phyloP scores from a whole-genome alignment of 1,139 yeast genomes.

The Saccharomyces hybrid region DNA sequence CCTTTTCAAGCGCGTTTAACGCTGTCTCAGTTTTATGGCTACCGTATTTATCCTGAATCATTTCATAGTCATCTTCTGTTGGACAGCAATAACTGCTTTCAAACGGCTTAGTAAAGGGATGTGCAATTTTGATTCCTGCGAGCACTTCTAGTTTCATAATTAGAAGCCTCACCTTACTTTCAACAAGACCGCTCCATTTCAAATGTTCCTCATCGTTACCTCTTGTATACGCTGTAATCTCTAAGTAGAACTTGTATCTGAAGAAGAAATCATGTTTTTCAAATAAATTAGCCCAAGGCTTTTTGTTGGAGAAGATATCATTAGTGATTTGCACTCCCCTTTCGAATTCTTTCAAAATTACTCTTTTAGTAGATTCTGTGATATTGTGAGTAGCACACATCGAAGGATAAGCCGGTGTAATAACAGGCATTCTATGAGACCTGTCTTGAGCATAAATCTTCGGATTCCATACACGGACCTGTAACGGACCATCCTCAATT shows the following conservation, averaged over 20 bases:
- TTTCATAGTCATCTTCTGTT: constrained; percentile 47
- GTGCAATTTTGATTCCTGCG: constrained; percentile 73
- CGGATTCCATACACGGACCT: constrained; percentile 96
- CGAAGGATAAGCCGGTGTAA: constrained; percentile 97
- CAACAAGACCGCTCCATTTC: constrained; percentile 89
- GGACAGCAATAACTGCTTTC: constrained; percentile 47
- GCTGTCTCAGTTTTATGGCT: constrained; percentile 39
- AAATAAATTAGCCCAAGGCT: constrained; percentile 69
- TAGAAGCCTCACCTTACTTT: constrained; percentile 71
- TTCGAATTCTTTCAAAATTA: constrained; percentile 64
- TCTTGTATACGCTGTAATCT: constrained; percentile 69
- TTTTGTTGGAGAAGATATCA: constrained; percentile 57
- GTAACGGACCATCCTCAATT: constrained; percentile 94
- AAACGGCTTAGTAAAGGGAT: constrained; percentile 80
- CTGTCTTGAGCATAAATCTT: constrained; percentile 79
- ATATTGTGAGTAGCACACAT: constrained; percentile 99
- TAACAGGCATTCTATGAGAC: constrained; percentile 94
- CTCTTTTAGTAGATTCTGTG: constrained; percentile 74
- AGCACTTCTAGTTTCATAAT: constrained; percentile 74
- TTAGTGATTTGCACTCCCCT: constrained; percentile 68
- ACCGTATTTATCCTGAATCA: constrained; percentile 51
- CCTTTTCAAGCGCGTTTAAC: constrained; percentile 30
- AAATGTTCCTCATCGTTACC: constrained; percentile 71
- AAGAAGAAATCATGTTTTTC: constrained; percentile 73
- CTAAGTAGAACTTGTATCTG: constrained; percentile 76